Percentiles rank a stretch among this genome's conserved stretches.
These are phyloP conservation scores for Gamsiella multidivaricata DNA, from an alignment of 192 early-diverging fungal genomes.

Conservation along the genomic window DNA sequence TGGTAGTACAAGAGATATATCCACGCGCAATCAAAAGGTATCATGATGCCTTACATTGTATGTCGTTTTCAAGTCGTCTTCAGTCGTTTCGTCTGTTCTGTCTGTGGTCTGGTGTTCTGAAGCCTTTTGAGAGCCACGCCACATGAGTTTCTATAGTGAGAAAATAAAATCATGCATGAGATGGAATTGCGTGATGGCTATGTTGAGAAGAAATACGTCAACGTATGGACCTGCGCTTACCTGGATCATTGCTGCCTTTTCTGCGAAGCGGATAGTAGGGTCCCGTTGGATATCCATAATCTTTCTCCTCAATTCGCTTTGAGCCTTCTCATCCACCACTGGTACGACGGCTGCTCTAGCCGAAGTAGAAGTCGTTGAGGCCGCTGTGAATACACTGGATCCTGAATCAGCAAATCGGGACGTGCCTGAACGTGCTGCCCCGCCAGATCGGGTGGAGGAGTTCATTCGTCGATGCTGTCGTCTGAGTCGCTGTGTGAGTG, in stretches of 20 bases:
- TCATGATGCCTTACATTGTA: slow-evolving; percentile 56
- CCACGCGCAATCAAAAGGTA: no score
- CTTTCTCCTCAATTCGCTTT: slow-evolving; percentile 65
- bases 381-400: not conserved
- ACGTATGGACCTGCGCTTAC: slow-evolving; percentile 38
- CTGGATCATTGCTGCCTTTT: slow-evolving; percentile 81
- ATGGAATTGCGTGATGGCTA: no score
- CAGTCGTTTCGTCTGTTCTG: slow-evolving; percentile 58
- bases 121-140: slow-evolving; percentile 46
- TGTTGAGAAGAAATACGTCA: no score
- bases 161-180: slow-evolving; percentile 1
- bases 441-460: not conserved
- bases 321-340: slow-evolving; percentile 35
- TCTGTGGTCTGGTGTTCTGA: not conserved
- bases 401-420: not conserved
- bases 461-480: slow-evolving; percentile 39
- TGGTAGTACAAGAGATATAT: not conserved
- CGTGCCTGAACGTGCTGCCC: not conserved
- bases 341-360: not conserved
- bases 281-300: slow-evolving; percentile 76
- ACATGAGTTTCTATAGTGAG: slow-evolving; percentile 64
- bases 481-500: slow-evolving; percentile 13
- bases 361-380: not conserved
- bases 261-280: slow-evolving; percentile 54
- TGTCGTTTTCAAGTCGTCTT: slow-evolving; percentile 57